phyloP scores from a whole-genome alignment of 495 filamentous ascomycete species.

The Talaromyces adpressus region DNA sequence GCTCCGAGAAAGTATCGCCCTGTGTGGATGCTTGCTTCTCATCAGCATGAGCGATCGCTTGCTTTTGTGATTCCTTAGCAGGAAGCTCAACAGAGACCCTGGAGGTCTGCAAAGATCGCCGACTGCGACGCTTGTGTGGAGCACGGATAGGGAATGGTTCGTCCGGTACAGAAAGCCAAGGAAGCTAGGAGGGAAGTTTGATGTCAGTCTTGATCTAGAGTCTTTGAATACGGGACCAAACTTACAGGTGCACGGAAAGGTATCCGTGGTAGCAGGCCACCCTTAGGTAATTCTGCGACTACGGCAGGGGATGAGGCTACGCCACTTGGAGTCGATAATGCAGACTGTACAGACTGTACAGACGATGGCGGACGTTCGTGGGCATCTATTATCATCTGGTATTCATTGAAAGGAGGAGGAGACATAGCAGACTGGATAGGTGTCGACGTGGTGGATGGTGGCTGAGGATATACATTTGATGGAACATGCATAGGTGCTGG shows the following conservation, averaged over 20 bases:
- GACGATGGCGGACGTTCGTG: conserved; percentile 26
- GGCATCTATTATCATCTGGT: conserved; percentile 23
- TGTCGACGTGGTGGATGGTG: conserved; percentile 26
- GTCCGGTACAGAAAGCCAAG: conserved; percentile 74
- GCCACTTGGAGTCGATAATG: conserved; percentile 22
- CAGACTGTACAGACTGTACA: conserved; percentile 17
- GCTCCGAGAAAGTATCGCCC: conserved; percentile 33
- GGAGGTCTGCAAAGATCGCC: conserved; percentile 27
- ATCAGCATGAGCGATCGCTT: conserved; percentile 1
- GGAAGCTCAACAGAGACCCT: conserved; percentile 42
- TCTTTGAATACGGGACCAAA: conserved; percentile 3
- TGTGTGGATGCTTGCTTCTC: conserved; percentile 16
- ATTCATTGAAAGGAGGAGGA: conserved; percentile 22
- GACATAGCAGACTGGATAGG: conserved; percentile 38
- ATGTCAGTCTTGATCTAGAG: conserved; percentile 7
- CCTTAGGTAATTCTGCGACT: conserved; percentile 20
- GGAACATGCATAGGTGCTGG: conserved; percentile 34
- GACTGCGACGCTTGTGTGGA: conserved; percentile 33
- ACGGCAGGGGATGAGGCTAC: conserved; percentile 24
- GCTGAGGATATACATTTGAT: conserved; percentile 29
- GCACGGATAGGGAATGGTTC: conserved; percentile 53
- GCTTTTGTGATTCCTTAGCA: conserved; percentile 26
- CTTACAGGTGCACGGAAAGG: conserved; percentile 63
- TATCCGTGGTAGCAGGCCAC: conserved; percentile 15
- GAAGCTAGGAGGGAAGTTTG: conserved; percentile 45